Conservation (phyloP, 176 grass and related monocot species). For the Eragrostis nindensis region DNA sequence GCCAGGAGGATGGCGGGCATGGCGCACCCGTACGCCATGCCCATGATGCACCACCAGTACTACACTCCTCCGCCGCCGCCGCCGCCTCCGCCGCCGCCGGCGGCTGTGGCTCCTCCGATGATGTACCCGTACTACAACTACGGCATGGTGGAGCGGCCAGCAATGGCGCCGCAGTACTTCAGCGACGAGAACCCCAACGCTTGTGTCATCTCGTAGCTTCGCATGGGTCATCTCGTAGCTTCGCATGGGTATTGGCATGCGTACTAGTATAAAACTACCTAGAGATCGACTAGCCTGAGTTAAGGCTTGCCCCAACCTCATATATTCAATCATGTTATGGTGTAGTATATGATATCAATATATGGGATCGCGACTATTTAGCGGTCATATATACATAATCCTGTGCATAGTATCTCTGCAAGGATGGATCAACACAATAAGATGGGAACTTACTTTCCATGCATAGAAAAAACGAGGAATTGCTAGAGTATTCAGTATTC, state of each 20-base stretch:
- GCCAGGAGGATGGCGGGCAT: conserved; percentile 58
- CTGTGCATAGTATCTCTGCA: not conserved
- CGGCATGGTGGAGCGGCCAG: conserved; percentile 51
- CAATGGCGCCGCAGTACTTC: conserved; percentile 64
- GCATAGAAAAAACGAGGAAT: too few relatives aligned
- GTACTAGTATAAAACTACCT: not conserved
- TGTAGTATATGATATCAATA: conserved; percentile 1
- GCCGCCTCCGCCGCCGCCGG: not conserved
- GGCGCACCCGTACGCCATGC: conserved; percentile 7
- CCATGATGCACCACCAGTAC: conserved; percentile 30
- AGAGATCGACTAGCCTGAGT: not conserved
- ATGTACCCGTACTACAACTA: conserved; percentile 39
- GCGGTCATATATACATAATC: not conserved
- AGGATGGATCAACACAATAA: too few relatives aligned
- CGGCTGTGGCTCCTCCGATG: conserved; percentile 14
- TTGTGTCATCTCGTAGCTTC: conserved; percentile 66
- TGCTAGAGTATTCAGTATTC: too few relatives aligned
- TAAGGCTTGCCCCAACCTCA: not conserved
- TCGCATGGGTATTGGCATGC: not conserved
- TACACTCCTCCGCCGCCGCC: conserved; percentile 22
- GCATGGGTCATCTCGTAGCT: too few relatives aligned
- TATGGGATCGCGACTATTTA: not conserved
- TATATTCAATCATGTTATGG: not conserved
- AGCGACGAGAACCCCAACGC: conserved; percentile 94
- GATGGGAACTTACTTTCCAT: too few relatives aligned